These are phyloP conservation scores for Auricularia cornea DNA, from an alignment of 768 basidiomycete genomes.

Conservation along the genomic window DNA sequence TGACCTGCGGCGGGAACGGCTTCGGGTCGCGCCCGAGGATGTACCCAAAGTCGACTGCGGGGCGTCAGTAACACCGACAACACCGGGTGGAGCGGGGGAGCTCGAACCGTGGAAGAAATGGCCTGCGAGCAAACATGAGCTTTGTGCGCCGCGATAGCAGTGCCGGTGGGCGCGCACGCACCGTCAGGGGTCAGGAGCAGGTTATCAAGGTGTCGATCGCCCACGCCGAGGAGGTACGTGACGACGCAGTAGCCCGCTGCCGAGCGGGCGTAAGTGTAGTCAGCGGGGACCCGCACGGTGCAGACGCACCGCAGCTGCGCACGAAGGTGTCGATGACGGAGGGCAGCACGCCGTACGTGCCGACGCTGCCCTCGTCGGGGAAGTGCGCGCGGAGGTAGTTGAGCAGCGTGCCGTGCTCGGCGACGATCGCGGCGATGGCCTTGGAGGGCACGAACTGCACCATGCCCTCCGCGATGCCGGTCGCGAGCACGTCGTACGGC, in stretches of 20 bases:
- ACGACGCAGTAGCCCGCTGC: conserved; percentile 96
- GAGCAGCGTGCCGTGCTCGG: conserved; percentile 80
- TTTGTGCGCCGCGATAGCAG: background rate
- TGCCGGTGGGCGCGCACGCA: conserved; percentile 28
- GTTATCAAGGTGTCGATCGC: conserved; percentile 95
- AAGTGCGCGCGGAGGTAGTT: conserved; percentile 81
- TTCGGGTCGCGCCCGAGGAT: conserved; percentile 97
- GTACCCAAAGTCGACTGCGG: conserved; percentile 91
- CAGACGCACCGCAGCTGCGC: conserved; percentile 81
- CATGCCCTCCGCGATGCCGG: conserved; percentile 90
- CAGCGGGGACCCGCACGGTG: background rate
- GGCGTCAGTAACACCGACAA: background rate
- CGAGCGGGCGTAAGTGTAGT: conserved; percentile 10
- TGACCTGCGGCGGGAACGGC: conserved; percentile 94
- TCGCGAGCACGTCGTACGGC: conserved; percentile 90
- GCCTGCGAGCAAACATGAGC: background rate
- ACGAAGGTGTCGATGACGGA: conserved; percentile 94
- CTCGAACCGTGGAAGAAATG: conserved; percentile 1
- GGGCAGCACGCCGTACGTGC: conserved; percentile 92
- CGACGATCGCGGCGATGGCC: conserved; percentile 89
- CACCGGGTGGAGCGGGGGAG: no score
- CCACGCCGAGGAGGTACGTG: conserved; percentile 92
- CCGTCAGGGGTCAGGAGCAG: conserved; percentile 84
- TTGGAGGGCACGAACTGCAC: conserved; percentile 93
- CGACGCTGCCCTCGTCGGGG: conserved; percentile 91